Base-by-base conservation (phyloP, 2,329 filamentous ascomycete genomes). In the Fusarium chuoi region DNA sequence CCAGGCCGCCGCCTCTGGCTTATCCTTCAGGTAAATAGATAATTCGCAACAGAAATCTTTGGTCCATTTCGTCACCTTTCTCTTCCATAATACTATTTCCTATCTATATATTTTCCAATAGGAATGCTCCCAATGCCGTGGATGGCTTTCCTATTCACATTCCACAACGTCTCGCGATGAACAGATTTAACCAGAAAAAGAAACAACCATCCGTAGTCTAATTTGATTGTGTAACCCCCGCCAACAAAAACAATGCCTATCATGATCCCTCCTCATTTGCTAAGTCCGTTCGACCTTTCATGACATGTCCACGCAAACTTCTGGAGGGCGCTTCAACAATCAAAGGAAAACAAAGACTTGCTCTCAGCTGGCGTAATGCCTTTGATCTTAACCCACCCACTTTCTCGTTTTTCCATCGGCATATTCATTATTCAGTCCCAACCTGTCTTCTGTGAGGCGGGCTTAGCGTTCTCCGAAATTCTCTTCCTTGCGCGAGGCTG, bases 151-250 rank as follows among this genome's bases (percentile, higher is more conserved):
- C 74, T 72, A 60, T 71, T 64, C 66, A 71, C 72, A 60, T 61
- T 67, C 68, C 68, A 70, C 54, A 67, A 68, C 63, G 64, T 73
- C 55, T 68, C 48, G 61, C 66, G 66, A 75, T 74, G 75, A 79
- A 72, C 36, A 71, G 62, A 77, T 69, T 71, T 71, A 79, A 71
- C 74, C 73, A 76, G 71, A 79, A 79, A 77, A 77, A 68, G 70
- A 75, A 77, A 72, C 62, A 78, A 76, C 71, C 74, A 62, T 75
- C 76, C 76, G 55, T 77, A 78, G 76, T 81, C 79, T 81, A 81
- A 76, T 79, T 75, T 79, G 71, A 26, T 55, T 73, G 73, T 76
- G 73, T 71, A 72, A 65, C 52, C 59, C 75, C 75, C 73, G 58
- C 62, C 58, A 70, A 75, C 59, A 68, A 76, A 76, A 75, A 74